phyloP scores from a whole-genome alignment of 2,329 filamentous ascomycete genomes.

The Diaporthe batatas region DNA sequence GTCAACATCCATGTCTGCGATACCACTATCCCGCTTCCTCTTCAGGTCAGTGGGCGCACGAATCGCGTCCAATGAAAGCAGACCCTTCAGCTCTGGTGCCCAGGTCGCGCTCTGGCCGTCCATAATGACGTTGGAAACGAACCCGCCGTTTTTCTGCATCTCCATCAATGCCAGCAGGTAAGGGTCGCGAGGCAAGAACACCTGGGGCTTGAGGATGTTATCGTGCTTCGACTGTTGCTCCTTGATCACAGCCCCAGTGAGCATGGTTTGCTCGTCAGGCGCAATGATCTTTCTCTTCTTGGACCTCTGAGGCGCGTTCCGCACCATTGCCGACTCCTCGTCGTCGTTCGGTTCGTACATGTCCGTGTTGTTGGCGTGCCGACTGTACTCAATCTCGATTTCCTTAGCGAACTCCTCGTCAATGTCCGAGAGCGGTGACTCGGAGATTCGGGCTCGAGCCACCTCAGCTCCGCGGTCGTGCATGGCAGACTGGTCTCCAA shows the following conservation, averaged over 20 bases:
- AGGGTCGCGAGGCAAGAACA: conserved; percentile 89
- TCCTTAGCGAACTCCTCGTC: conserved; percentile 73
- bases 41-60: conserved; percentile 85
- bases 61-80: conserved; percentile 88
- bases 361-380: conserved; percentile 65
- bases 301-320: conserved; percentile 78
- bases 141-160: conserved; percentile 91
- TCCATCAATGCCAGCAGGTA: conserved; percentile 89
- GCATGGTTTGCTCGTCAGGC: conserved; percentile 84
- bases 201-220: conserved; percentile 85
- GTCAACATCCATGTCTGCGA: conserved; percentile 80
- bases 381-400: conserved; percentile 69
- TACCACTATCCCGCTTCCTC: conserved; percentile 91
- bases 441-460: conserved; percentile 73
- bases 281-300: conserved; percentile 84
- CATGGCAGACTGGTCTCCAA: conserved; percentile 71
- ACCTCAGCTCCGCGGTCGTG: conserved; percentile 63
- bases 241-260: conserved; percentile 83
- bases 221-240: conserved; percentile 88
- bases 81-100: conserved; percentile 93
- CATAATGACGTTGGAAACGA: conserved; percentile 88
- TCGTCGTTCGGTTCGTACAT: conserved; percentile 74
- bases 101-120: conserved; percentile 83
- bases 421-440: conserved; percentile 78
- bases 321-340: conserved; percentile 69